Evolutionary conservation across 768 basidiomycete species (phyloP), one percentile per base, ranked within the genome.

Genomic region (Lactarius vividus): DNA sequence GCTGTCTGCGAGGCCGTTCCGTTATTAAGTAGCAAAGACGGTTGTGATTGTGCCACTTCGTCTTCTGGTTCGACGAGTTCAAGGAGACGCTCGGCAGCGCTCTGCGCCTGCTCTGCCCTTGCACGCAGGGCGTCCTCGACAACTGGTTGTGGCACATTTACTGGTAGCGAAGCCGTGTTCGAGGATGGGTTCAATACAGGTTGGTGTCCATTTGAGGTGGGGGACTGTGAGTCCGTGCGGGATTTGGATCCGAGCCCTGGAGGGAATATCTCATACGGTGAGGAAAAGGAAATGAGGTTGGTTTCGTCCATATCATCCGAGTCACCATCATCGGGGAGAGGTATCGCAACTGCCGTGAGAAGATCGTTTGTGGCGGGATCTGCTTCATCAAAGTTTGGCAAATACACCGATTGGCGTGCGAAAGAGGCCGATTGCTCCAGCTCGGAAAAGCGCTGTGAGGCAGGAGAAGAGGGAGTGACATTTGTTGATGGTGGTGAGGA

Each of bases 31-130:
- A 67, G 37, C 26, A 71, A 58, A 15, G 70, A 71, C 31, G 62
- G 35, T 10, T 46, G 55, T 15, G 59, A 63, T 20, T 60, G 69
- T 1, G 37, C 29, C 1, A 29, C 55, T 59, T 86, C 86, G 15
- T 86, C 88, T 56, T 92, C 91, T 16, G 88, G 85, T 67, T 94
- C 91, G 15, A 92, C 89, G 18, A 96, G 82, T 74, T 97, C 96
- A 44, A 96, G 74, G 31, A 98, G 77, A 57, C 92, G 84, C 74
- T 93, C 89, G 0, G 96, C 96, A 9, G 94, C 92, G 73, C 92
- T 94, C 74, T 95, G 92, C 0, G 96, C 96, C 74, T 97, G 96
- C 71, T 92, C 91, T 1, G 96, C 95, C 60, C 92, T 85, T 2
- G 92, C 92, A 53, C 88, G 84, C 70, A 96, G 75, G 35, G 88